Percentiles rank a stretch among this genome's conserved stretches.
Evolutionary conservation across 2,329 filamentous ascomycete genomes (phyloP).

Genomic region (Pseudofabraea citricarpa): DNA sequence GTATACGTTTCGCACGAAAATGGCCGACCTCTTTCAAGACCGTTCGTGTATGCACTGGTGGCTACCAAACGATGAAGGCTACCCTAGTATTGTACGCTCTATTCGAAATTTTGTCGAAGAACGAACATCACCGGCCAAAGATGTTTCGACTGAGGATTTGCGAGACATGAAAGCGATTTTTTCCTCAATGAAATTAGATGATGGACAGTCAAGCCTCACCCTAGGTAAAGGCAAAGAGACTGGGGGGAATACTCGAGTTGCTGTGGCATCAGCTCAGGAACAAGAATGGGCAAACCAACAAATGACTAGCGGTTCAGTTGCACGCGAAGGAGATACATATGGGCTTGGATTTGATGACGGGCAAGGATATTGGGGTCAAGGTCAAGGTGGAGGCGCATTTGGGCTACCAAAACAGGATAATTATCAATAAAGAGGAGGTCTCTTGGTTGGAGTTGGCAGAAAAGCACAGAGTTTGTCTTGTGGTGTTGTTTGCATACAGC

Average conservation of each 20-base stretch:
- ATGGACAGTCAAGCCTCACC: constrained; percentile 18
- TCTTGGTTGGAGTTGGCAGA: background rate
- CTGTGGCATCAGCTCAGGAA: constrained; percentile 11
- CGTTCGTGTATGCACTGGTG: constrained; percentile 77
- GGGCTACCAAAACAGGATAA: background rate
- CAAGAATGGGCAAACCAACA: background rate
- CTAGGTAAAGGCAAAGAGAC: constrained; percentile 6
- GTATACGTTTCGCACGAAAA: constrained; percentile 63
- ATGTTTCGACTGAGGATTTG: constrained; percentile 58
- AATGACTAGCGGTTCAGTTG: no score
- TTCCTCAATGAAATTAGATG: constrained; percentile 52
- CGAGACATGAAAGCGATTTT: constrained; percentile 74
- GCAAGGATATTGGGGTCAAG: constrained; percentile 9
- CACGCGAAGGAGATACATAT: constrained; percentile 12
- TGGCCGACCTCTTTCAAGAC: constrained; percentile 72
- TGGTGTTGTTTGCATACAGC: no score
- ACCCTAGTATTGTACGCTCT: constrained; percentile 66
- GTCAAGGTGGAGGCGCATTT: constrained; percentile 5
- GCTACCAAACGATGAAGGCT: constrained; percentile 78
- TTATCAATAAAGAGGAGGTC: background rate
- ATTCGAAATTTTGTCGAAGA: constrained; percentile 81
- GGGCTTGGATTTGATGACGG: constrained; percentile 11
- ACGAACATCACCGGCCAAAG: constrained; percentile 57
- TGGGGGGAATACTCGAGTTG: background rate
- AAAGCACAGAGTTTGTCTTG: background rate